Conservation (phyloP, 176 grass and related monocot genomes). For the Carex cristatella region DNA sequence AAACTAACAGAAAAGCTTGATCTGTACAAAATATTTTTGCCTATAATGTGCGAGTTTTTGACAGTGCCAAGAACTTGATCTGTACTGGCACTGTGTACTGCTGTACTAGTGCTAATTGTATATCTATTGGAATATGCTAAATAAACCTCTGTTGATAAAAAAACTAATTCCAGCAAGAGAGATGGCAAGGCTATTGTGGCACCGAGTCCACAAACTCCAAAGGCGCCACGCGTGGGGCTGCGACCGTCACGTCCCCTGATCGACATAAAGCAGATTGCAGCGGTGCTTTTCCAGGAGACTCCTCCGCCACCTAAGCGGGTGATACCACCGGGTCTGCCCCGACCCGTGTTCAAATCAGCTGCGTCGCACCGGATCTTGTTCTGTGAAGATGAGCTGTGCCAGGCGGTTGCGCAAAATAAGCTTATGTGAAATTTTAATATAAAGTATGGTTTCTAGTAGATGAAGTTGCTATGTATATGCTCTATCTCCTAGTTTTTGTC, state of each 20-base stretch:
- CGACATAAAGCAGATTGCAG: slow-evolving; percentile 70
- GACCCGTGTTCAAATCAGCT: slow-evolving; percentile 48
- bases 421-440: slow-evolving; percentile 48
- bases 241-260: slow-evolving; percentile 51
- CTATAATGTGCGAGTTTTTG: not conserved
- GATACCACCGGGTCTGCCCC: slow-evolving; percentile 65
- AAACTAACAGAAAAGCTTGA: too few species aligned
- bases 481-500: slow-evolving; percentile 8
- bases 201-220: slow-evolving; percentile 56
- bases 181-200: slow-evolving; percentile 40
- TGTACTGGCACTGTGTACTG: not conserved
- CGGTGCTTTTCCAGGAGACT: slow-evolving; percentile 76
- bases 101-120: not conserved
- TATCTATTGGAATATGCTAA: not conserved
- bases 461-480: slow-evolving; percentile 2
- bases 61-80: slow-evolving; percentile 5
- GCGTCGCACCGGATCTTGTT: slow-evolving; percentile 55
- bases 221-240: slow-evolving; percentile 58
- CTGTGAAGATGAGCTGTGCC: slow-evolving; percentile 79
- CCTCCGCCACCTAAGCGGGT: slow-evolving; percentile 34
- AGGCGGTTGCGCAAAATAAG: slow-evolving; percentile 95
- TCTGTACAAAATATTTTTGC: too few species aligned
- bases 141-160: not conserved
- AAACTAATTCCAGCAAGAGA: slow-evolving; percentile 29
- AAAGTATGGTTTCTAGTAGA: not conserved